phyloP scores from a whole-genome alignment of 257 asterid genomes.

The Eustoma russellianum region DNA sequence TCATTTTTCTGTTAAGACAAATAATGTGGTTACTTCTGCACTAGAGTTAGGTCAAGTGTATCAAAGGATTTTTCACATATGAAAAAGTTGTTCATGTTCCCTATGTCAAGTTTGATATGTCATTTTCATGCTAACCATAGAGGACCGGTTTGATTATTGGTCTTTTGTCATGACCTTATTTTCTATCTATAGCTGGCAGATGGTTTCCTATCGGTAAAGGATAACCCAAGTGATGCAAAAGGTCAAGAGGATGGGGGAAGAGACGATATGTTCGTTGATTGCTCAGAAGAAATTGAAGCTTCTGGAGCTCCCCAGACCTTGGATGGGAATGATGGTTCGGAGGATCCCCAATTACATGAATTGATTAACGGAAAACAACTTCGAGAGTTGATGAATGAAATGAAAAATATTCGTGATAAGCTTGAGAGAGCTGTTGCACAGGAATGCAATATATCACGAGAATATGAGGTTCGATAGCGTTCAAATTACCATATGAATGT shows the following conservation, averaged over 20 bases:
- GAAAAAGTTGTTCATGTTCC: not conserved
- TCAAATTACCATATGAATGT: constrained; percentile 7
- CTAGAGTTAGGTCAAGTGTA: not conserved
- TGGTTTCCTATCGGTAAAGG: constrained; percentile 23
- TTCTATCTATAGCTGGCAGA: constrained; percentile 6
- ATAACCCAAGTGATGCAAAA: constrained; percentile 28
- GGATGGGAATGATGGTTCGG: constrained; percentile 38
- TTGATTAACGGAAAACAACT: constrained; percentile 34
- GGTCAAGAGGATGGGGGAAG: constrained; percentile 53
- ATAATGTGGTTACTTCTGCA: not conserved
- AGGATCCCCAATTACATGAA: constrained; percentile 34
- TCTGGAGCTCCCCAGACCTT: constrained; percentile 50
- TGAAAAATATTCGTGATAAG: constrained; percentile 44
- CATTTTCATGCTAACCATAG: not conserved
- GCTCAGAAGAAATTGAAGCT: constrained; percentile 83
- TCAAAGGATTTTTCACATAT: not conserved
- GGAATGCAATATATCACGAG: constrained; percentile 36
- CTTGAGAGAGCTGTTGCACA: constrained; percentile 46
- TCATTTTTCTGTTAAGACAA: too few species aligned
- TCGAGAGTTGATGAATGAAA: constrained; percentile 43
- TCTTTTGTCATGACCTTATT: not conserved
- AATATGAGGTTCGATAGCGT: constrained; percentile 47
- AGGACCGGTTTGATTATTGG: not conserved
- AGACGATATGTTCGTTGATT: constrained; percentile 91
- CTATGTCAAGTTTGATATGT: not conserved